Evolutionary conservation across 495 filamentous ascomycete species (phyloP).

Genomic region (Tuber indicum): DNA sequence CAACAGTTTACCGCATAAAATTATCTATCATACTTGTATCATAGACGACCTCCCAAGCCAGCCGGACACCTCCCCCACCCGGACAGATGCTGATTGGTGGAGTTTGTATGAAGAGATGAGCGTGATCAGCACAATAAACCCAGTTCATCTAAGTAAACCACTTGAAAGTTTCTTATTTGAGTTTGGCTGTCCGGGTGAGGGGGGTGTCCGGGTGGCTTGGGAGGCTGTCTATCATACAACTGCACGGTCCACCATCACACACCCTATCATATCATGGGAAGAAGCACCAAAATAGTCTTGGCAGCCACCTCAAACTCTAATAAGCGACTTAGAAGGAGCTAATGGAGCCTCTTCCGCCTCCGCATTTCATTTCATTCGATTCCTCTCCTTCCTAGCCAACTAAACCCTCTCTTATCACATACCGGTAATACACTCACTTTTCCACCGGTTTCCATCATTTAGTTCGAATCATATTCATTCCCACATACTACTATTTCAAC

Average conservation of each 20-base stretch:
- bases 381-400: neutral
- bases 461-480: neutral
- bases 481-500: conserved; percentile 6
- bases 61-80: too few species aligned
- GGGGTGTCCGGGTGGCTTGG: too few species aligned
- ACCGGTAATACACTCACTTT: neutral
- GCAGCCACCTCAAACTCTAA: neutral
- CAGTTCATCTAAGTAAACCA: too few species aligned
- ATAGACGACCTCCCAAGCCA: too few species aligned
- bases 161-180: too few species aligned
- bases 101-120: too few species aligned
- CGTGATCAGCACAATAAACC: too few species aligned
- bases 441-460: conserved; percentile 1
- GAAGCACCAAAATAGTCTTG: conserved; percentile 1
- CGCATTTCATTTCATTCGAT: neutral
- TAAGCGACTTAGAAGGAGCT: neutral
- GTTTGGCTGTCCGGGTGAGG: too few species aligned
- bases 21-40: neutral
- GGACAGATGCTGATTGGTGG: too few species aligned
- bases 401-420: neutral
- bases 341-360: neutral
- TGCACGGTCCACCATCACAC: neutral
- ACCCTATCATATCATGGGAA: neutral
- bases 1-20: neutral
- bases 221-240: too few species aligned